Conservation (phyloP, 2,329 filamentous ascomycete genomes). For the Botrytis galanthina region DNA sequence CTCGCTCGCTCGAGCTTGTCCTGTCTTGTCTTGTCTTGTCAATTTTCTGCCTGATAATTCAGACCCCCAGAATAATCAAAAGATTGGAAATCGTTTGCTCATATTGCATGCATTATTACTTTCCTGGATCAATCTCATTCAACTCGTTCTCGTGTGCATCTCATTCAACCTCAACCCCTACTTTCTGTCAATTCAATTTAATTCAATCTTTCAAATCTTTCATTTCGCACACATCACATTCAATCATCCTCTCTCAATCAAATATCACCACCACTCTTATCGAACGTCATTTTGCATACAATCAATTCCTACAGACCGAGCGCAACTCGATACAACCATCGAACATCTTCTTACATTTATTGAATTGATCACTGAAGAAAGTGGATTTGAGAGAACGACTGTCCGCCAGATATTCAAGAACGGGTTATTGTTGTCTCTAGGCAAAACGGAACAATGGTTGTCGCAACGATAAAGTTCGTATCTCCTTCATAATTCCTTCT, state of each 20-base stretch:
- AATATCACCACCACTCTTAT: neutral
- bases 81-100: slow-evolving; percentile 12
- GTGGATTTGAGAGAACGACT: neutral
- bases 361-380: neutral
- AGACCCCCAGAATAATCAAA: neutral
- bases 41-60: neutral
- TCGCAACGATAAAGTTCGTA: slow-evolving; percentile 62
- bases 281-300: slow-evolving; percentile 16
- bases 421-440: neutral
- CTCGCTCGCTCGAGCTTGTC: no score
- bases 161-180: neutral
- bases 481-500: slow-evolving; percentile 18
- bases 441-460: slow-evolving; percentile 43
- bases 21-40: neutral
- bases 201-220: slow-evolving; percentile 5
- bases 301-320: slow-evolving; percentile 1
- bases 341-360: neutral
- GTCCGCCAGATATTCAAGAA: neutral
- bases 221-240: neutral
- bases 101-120: slow-evolving; percentile 1
- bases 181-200: neutral
- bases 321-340: neutral
- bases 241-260: neutral
- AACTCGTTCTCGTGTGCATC: slow-evolving; percentile 6
- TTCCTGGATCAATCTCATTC: slow-evolving; percentile 1